Percentiles rank a stretch among this genome's conserved stretches.
Conservation (phyloP, 1,139 yeast genomes). For the Geotrichum histeridarum region DNA sequence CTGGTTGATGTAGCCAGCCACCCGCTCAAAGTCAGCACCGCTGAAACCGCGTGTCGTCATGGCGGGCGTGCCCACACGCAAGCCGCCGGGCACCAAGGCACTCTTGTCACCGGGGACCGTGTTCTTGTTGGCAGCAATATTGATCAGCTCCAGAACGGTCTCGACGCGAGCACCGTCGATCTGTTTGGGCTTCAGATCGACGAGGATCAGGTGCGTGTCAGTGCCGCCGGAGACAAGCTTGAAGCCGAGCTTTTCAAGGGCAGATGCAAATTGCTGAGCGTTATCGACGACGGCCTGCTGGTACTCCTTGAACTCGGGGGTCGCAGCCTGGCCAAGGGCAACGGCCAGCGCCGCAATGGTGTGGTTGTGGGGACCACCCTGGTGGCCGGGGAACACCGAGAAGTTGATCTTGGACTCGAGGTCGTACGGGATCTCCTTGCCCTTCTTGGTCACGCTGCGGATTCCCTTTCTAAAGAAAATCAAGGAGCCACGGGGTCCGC, state of each 20-base stretch:
- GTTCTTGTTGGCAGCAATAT: slow-evolving; percentile 93
- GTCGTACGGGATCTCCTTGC: slow-evolving; percentile 81
- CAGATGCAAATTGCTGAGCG: slow-evolving; percentile 70
- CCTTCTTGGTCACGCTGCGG: slow-evolving; percentile 74
- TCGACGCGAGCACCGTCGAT: slow-evolving; percentile 96
- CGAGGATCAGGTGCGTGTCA: slow-evolving; percentile 85
- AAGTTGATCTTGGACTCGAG: slow-evolving; percentile 87
- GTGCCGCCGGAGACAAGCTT: slow-evolving; percentile 87
- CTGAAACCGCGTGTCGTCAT: slow-evolving; percentile 96
- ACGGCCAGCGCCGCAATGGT: slow-evolving; percentile 93
- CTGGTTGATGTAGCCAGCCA: slow-evolving; percentile 68
- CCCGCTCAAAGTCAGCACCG: slow-evolving; percentile 67
- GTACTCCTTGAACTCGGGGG: slow-evolving; percentile 82
- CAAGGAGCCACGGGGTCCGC: slow-evolving; percentile 99
- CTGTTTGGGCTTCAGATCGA: slow-evolving; percentile 74
- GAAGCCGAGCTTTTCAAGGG: slow-evolving; percentile 63
- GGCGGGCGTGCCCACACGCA: slow-evolving; percentile 96
- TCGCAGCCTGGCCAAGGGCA: slow-evolving; percentile 81
- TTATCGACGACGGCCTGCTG: slow-evolving; percentile 77
- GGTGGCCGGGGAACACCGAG: slow-evolving; percentile 97
- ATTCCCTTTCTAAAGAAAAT: slow-evolving; percentile 91
- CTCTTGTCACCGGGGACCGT: slow-evolving; percentile 95
- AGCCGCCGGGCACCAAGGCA: slow-evolving; percentile 91
- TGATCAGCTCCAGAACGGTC: slow-evolving; percentile 79
- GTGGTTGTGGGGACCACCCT: slow-evolving; percentile 98